Conservation (phyloP, 768 basidiomycete genomes). For the Boletus rubescentipes region DNA sequence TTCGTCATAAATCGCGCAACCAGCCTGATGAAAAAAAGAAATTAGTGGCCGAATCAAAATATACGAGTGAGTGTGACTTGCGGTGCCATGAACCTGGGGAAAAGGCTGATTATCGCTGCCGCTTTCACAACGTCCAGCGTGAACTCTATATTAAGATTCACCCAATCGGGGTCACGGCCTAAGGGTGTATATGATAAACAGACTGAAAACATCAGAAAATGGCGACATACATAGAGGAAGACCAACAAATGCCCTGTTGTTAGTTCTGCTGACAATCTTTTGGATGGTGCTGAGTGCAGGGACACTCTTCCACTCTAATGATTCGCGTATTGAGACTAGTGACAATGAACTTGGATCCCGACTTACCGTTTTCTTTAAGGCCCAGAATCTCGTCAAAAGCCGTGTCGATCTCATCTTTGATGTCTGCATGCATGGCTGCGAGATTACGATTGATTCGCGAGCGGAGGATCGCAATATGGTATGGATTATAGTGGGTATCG, state of each 20-base stretch:
- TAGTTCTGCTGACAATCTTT: constrained; percentile 7
- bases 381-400: constrained; percentile 41
- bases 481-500: constrained; percentile 28
- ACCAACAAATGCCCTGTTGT: constrained; percentile 12
- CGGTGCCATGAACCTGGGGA: constrained; percentile 36
- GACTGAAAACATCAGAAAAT: not conserved
- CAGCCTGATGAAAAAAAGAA: not conserved
- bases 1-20: not conserved
- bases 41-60: not conserved
- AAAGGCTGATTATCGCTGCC: constrained; percentile 21
- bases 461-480: constrained; percentile 33
- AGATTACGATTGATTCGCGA: constrained; percentile 40
- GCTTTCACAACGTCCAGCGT: constrained; percentile 11
- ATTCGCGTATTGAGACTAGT: not conserved
- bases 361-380: constrained; percentile 17
- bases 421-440: constrained; percentile 34
- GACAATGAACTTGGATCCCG: not conserved
- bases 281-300: not conserved
- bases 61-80: constrained; percentile 9
- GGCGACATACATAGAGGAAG: constrained; percentile 15
- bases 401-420: constrained; percentile 43
- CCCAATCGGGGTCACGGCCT: constrained; percentile 30
- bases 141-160: constrained; percentile 29
- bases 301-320: constrained; percentile 16
- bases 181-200: not conserved